Percentiles rank a stretch among this genome's conserved stretches.
Conservation (phyloP, 75 land plant species). For the Picea sitchensis region DNA sequence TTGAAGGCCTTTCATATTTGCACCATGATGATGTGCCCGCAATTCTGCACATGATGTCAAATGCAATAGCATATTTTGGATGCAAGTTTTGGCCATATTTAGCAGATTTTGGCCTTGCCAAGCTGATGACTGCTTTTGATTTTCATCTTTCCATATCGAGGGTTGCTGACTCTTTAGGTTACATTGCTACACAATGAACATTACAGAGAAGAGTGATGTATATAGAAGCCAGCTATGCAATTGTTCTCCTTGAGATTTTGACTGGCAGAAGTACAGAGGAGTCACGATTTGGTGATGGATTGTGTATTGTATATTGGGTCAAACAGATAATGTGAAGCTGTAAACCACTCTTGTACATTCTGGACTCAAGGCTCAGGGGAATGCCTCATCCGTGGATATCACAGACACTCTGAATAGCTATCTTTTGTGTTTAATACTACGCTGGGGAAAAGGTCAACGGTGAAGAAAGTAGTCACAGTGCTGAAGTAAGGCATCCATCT, state of each 20-base stretch:
- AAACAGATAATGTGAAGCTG: constrained; percentile 65
- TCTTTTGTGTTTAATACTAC: constrained; percentile 76
- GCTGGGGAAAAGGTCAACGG: constrained; percentile 72
- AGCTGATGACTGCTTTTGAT: constrained; percentile 64
- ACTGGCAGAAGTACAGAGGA: constrained; percentile 74
- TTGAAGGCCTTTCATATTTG: constrained; percentile 81
- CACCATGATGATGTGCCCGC: constrained; percentile 90
- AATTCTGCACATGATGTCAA: constrained; percentile 83
- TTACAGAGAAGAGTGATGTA: constrained; percentile 94
- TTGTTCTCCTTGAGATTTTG: constrained; percentile 81
- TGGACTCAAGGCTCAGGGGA: constrained; percentile 79
- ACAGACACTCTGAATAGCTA: constrained; percentile 82
- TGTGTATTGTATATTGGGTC: constrained; percentile 89
- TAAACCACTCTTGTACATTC: constrained; percentile 44
- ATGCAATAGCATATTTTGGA: constrained; percentile 73
- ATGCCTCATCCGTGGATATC: constrained; percentile 85
- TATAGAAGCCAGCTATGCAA: constrained; percentile 66
- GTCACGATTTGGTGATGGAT: constrained; percentile 45
- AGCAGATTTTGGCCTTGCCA: constrained; percentile 92
- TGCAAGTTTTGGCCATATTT: constrained; percentile 70
- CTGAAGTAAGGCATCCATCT: constrained; percentile 68
- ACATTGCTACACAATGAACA: constrained; percentile 89
- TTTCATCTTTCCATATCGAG: constrained; percentile 67
- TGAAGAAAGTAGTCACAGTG: constrained; percentile 96
- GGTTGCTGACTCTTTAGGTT: constrained; percentile 89